A percentile compares a stretch with the other conserved stretches of the same genome.
Conservation (phyloP, 2,329 filamentous ascomycete genomes). For the Trichoderma sp. region DNA sequence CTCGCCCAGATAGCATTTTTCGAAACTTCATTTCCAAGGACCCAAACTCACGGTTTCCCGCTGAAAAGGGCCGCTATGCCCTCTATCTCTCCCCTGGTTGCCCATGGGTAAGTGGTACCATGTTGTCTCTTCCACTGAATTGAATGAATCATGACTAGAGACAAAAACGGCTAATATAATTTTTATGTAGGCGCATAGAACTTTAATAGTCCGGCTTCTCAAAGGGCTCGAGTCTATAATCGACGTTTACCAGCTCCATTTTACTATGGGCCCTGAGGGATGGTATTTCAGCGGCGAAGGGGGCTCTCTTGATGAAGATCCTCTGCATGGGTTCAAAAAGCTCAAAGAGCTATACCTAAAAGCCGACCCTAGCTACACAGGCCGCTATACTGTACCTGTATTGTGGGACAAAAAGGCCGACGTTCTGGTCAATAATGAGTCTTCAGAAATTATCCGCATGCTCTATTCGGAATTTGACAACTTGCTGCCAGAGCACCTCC, state of each 20-base stretch:
- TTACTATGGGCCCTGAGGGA: conserved; percentile 63
- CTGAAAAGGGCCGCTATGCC: conserved; percentile 63
- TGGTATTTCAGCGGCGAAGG: conserved; percentile 56
- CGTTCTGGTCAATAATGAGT: conserved; percentile 81
- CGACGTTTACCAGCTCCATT: conserved; percentile 68
- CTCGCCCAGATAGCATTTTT: conserved; percentile 58
- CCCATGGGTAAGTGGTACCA: conserved; percentile 57
- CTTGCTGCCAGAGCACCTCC: conserved; percentile 55
- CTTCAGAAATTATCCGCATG: conserved; percentile 83
- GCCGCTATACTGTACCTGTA: conserved; percentile 74
- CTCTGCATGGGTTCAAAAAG: conserved; percentile 67
- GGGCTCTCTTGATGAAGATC: conserved; percentile 56
- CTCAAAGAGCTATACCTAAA: conserved; percentile 73
- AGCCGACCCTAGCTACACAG: conserved; percentile 67
- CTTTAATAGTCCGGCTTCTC: conserved; percentile 71
- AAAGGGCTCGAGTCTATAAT: conserved; percentile 75
- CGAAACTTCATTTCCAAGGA: conserved; percentile 59
- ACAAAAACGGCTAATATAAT: not conserved
- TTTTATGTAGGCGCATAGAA: conserved; percentile 63
- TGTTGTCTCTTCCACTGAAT: not conserved
- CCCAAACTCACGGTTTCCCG: conserved; percentile 56
- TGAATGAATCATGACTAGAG: not conserved
- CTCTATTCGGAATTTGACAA: conserved; percentile 74
- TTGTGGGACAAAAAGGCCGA: conserved; percentile 71
- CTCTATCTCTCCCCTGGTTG: conserved; percentile 65